Evolutionary conservation across 1,284 basidiomycete genomes (phyloP), one percentile per base, ranked within the genome.

Genomic region (Leccinum laetum): DNA sequence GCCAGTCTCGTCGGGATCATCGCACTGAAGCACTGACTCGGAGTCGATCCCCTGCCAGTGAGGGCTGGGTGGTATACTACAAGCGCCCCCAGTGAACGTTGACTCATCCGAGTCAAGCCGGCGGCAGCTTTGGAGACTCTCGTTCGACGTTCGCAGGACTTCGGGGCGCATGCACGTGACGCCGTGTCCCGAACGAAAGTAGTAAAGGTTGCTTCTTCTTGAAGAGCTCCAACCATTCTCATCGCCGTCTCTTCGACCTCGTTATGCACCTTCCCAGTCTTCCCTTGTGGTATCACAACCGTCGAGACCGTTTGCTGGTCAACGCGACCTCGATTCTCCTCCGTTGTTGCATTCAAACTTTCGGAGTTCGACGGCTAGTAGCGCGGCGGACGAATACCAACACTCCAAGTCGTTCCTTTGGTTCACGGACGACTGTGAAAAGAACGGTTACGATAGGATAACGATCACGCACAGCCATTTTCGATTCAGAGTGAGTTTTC

Each of bases 341-440:
- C 29, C 26, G 26, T 76, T 91, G 59, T 74, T 91, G 37, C 89
- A 91, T 70, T 83, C 87, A 29, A 80, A 78, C 66, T 91, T 91
- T 76, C 82, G 87, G 21, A 77, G 79, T 66, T 89, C 88, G 29
- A 80, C 80, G 5, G 80, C 83, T 21, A 88, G 82, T 21, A 87
- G 86, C 24, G 76, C 81, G n/a, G 79, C 76, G 24, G 26, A 79
- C 81, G 26, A 79, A 77, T 49, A 76, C 74, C 62, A 75, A 52
- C 41, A 68, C 70, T 62, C 71, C 66, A 75, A 65, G 49, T 78
- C 75, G 7, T 76, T 77, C 16, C 56, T 76, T 46, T 74, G 67
- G 21, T 61, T 72, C 41, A 16, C 55, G 29, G 72, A 74, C 21
- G 73, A 68, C 65, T 69, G 41, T 65, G 74, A 77, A 59, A 58